Evolutionary conservation across 257 asterid genomes (phyloP).

Genomic region (Nicotiana paniculata): DNA sequence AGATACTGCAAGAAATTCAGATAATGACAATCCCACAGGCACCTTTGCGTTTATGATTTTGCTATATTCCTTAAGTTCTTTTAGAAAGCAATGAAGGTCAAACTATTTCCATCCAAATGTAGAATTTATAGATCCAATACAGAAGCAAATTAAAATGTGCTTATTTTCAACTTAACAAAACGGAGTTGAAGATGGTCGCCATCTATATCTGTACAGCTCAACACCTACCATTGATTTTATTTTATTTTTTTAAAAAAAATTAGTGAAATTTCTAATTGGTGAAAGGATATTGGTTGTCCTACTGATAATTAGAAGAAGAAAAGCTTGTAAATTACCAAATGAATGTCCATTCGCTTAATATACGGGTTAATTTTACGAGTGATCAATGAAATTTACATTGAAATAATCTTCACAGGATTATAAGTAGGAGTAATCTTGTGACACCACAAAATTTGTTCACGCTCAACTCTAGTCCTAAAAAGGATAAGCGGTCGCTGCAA

Average conservation of each 20-base stretch:
- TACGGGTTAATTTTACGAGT: no score
- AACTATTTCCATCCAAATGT: not conserved
- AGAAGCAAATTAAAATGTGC: constrained; percentile 5
- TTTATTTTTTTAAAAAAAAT: not conserved
- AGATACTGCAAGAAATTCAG: no score
- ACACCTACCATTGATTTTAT: constrained; percentile 30
- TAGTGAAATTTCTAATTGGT: not conserved
- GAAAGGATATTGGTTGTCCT: not conserved
- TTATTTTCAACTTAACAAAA: constrained; percentile 2
- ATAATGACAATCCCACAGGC: not conserved
- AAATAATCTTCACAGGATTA: no score
- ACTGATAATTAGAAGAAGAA: not conserved
- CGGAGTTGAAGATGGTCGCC: not conserved
- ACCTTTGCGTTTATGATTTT: not conserved
- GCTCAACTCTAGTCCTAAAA: no score
- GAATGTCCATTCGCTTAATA: not conserved
- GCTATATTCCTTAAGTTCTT: not conserved
- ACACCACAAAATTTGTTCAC: no score
- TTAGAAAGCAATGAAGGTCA: not conserved
- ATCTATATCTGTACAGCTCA: constrained; percentile 9
- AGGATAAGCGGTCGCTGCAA: no score
- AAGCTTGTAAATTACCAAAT: constrained; percentile 10
- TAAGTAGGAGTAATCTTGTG: no score
- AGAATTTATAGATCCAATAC: not conserved
- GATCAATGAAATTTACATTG: no score